Evolutionary conservation across 2,329 filamentous ascomycete genomes (phyloP).

Genomic region (Zymoseptoria ardabiliae): DNA sequence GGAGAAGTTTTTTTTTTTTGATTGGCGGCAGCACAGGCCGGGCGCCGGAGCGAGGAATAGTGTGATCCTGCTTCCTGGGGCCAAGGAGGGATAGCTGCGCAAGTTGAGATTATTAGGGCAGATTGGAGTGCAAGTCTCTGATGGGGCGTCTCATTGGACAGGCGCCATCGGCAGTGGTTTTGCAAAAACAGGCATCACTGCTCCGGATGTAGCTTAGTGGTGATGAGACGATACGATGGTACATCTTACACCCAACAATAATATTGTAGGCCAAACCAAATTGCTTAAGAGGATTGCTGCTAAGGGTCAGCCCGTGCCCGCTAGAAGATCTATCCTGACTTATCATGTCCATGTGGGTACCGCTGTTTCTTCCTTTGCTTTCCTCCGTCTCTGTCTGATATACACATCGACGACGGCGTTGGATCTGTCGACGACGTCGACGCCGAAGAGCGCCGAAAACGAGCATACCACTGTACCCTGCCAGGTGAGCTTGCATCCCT

Average conservation of each 20-base stretch:
- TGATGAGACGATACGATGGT: neutral
- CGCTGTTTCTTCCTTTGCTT: neutral
- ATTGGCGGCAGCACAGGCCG: neutral
- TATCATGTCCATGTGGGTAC: neutral
- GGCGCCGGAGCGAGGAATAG: neutral
- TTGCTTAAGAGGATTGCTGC: neutral
- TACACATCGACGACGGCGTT: neutral
- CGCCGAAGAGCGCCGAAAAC: neutral
- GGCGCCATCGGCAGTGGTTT: neutral
- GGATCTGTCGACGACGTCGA: neutral
- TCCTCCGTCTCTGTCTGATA: neutral
- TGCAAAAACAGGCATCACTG: neutral
- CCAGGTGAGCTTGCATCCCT: neutral
- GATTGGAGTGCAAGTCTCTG: neutral
- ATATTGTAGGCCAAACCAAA: neutral
- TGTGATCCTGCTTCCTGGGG: neutral
- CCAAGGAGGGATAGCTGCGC: neutral
- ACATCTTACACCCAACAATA: neutral
- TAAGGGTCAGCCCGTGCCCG: neutral
- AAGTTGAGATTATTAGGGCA: neutral
- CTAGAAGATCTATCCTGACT: neutral
- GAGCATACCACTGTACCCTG: too few relatives aligned
- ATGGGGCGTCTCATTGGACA: neutral
- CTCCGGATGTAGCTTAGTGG: neutral
- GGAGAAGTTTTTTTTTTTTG: neutral